Conservation (phyloP, 768 basidiomycete species). For the Holtermannia corniformis region DNA sequence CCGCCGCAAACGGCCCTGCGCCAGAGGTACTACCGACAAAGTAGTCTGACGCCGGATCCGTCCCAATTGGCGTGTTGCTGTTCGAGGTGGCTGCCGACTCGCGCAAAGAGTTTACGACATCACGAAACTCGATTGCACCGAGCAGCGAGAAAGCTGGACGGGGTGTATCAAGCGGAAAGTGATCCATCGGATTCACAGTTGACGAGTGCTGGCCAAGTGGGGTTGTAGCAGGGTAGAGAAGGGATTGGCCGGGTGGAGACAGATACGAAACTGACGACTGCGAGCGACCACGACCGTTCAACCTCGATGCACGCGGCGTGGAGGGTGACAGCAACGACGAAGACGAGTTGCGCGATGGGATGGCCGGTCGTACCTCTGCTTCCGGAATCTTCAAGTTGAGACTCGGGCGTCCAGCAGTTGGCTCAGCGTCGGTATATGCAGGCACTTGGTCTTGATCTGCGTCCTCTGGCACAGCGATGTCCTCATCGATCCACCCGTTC, state of each 20-base stretch:
- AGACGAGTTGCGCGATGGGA: neutral
- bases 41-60: slow-evolving; percentile 22
- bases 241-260: neutral
- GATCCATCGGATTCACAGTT: neutral
- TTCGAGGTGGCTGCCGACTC: slow-evolving; percentile 9
- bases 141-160: slow-evolving; percentile 57
- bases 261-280: neutral
- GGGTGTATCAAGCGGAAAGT: slow-evolving; percentile 19
- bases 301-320: neutral
- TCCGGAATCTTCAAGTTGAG: neutral
- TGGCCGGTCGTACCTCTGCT: neutral
- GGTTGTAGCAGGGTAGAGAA: neutral
- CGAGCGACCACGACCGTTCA: neutral
- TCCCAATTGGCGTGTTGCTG: slow-evolving; percentile 1
- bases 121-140: slow-evolving; percentile 90
- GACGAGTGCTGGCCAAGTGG: neutral
- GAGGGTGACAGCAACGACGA: neutral
- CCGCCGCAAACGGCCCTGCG: neutral
- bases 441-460: neutral
- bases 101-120: slow-evolving; percentile 67
- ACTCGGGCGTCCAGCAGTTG: neutral
- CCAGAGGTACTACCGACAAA: no score
- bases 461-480: slow-evolving; percentile 39
- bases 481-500: slow-evolving; percentile 41
- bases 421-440: neutral